Conservation (phyloP, 1,284 basidiomycete species). For the Singerocomus inundabilis region DNA sequence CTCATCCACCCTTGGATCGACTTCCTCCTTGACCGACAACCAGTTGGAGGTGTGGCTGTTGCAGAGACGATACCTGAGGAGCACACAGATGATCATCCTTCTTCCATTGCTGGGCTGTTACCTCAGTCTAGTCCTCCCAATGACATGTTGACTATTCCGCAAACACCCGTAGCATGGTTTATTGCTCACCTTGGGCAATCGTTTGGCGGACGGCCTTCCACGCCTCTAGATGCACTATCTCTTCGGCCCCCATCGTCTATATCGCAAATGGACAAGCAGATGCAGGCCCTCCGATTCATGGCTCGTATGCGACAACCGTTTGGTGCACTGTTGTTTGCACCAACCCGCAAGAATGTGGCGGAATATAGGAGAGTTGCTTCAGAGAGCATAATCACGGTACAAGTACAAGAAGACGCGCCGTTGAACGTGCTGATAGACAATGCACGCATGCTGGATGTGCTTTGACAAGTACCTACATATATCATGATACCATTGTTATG, state of each 20-base stretch:
- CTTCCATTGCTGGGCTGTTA: rapidly evolving
- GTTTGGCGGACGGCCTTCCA: not conserved
- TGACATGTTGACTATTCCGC: too few species aligned
- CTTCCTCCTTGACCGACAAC: not conserved
- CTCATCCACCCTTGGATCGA: slow-evolving; percentile 1
- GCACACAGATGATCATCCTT: not conserved
- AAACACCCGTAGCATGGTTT: not conserved
- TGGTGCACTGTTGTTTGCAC: slow-evolving; percentile 6
- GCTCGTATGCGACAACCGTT: slow-evolving; percentile 5
- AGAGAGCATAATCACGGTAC: slow-evolving; percentile 6
- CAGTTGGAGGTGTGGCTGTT: not conserved
- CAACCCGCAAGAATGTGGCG: not conserved
- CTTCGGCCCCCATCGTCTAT: not conserved
- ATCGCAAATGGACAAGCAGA: not conserved
- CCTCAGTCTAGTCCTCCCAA: not conserved
- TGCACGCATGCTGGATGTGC: not conserved
- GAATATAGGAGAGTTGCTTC: slow-evolving; percentile 8
- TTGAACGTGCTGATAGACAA: not conserved
- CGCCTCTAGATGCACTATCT: not conserved
- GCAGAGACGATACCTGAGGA: not conserved
- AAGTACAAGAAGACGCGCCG: not conserved
- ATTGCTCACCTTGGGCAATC: not conserved
- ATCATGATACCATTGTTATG: too few species aligned
- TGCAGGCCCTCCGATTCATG: not conserved
- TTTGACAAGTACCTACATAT: too few species aligned